Base-by-base conservation (phyloP, 495 filamentous ascomycete genomes). In the Physcia stellaris region DNA sequence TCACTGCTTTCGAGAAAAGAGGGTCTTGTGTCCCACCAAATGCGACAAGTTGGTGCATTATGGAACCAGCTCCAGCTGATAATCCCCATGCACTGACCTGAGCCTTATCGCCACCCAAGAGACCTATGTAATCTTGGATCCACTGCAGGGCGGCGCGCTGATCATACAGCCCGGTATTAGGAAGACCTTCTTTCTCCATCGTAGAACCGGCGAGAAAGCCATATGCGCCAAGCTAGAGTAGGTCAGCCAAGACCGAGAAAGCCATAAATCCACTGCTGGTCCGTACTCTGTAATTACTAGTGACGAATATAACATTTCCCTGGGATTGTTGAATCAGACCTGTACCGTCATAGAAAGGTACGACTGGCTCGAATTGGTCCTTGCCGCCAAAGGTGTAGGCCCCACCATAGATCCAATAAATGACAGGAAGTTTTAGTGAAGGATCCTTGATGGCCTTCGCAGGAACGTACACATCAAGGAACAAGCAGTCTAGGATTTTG, bases 161-260 rank as follows among this genome's bases (percentile, higher is more conserved):
- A 43, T 74, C 70, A 41, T 58, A 64, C 0, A 73, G 48, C 0
- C 67, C 68, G 1, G 59, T 59, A 30, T 75, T 74, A 2, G 69
- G 59, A 11, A 54, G 37, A 3, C 56, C 64, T 22, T 70, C 50
- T 4, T 48, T 43, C 31, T 70, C 59, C 44, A 73, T 59, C 1
- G 64, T 62, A 3, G 58, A 55, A 4, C 68, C 70, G 33, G 59
- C 64, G n/a, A 75, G 62, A 32, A 64, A 70, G n/a, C 71, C 71
- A 26, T 61, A 71, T 2, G 66, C 58, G 12, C 69, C 68, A 12
- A 76, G 61, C 61, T 54, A n/a, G n/a, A n/a, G n/a, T n/a, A n/a
- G n/a, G n/a, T n/a, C n/a, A n/a, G n/a, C n/a, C n/a, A n/a, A n/a
- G n/a, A n/a, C n/a, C n/a, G n/a, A n/a, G n/a, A n/a, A n/a, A 54